phyloP scores from a whole-genome alignment of 129 eudicot species.

The Helianthus tuberosus region DNA sequence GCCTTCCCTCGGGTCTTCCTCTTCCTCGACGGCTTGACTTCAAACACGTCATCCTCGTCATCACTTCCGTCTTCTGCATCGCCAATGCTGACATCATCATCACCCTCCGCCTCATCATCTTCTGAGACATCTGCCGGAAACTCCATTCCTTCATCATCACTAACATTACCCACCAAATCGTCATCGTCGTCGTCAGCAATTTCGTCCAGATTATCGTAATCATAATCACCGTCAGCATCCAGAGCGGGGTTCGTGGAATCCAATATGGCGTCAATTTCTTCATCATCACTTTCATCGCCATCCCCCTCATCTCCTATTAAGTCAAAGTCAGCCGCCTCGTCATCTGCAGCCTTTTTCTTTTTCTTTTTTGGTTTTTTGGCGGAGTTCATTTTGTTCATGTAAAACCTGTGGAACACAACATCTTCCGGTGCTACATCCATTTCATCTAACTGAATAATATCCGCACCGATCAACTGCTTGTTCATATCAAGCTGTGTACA shows the following conservation, averaged over 20 bases:
- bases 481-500: conserved; percentile 71
- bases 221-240: conserved; percentile 68
- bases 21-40: conserved; percentile 49
- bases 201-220: conserved; percentile 73
- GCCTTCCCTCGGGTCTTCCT: conserved; percentile 45
- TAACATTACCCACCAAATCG: conserved; percentile 68
- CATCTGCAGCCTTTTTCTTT: conserved; percentile 61
- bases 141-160: conserved; percentile 78
- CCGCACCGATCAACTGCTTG: conserved; percentile 79
- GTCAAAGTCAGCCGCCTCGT: conserved; percentile 75
- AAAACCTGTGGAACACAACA: conserved; percentile 87
- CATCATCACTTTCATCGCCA: conserved; percentile 81
- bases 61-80: conserved; percentile 74
- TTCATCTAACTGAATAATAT: conserved; percentile 83
- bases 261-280: conserved; percentile 79
- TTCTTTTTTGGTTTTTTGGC: conserved; percentile 83
- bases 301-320: conserved; percentile 49
- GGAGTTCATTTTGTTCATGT: conserved; percentile 79
- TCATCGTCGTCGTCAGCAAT: conserved; percentile 76
- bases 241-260: conserved; percentile 51
- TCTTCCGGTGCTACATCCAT: conserved; percentile 92
- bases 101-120: conserved; percentile 36
- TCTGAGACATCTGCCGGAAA: conserved; percentile 45
- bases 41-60: conserved; percentile 39
- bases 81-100: conserved; percentile 49